Evolutionary conservation across 768 basidiomycete genomes (phyloP).

Genomic region (Ramaria rubella): DNA sequence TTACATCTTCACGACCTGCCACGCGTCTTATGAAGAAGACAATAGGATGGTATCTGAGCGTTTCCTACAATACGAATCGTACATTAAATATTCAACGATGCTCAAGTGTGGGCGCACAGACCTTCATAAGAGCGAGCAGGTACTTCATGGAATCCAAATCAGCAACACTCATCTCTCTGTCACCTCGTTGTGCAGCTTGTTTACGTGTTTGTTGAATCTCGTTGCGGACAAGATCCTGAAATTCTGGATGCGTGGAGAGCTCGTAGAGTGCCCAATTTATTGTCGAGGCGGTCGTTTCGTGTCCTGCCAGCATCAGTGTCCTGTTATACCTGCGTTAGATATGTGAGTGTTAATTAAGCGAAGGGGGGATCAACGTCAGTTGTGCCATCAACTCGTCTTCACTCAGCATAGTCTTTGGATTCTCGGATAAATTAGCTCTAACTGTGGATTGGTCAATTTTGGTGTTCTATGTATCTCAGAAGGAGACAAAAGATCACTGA

Average conservation of each 20-base stretch:
- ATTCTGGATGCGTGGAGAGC: constrained; percentile 31
- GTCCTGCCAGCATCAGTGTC: constrained; percentile 44
- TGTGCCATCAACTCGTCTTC: constrained; percentile 1
- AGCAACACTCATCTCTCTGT: constrained; percentile 27
- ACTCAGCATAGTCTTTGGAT: neutral
- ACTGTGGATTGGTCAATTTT: neutral
- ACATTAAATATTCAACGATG: neutral
- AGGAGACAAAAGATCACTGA: neutral
- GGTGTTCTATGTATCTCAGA: too few species aligned
- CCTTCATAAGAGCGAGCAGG: constrained; percentile 29
- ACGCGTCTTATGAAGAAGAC: constrained; percentile 19
- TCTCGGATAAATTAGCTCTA: constrained; percentile 1
- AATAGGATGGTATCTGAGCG: constrained; percentile 32
- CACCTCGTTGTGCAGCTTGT: neutral
- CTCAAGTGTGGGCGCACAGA: neutral
- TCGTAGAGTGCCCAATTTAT: constrained; percentile 37
- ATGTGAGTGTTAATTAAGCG: neutral
- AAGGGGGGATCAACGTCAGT: neutral
- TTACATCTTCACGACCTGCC: constrained; percentile 35
- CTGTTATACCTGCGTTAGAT: constrained; percentile 18
- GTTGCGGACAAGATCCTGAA: constrained; percentile 33
- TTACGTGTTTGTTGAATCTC: constrained; percentile 28
- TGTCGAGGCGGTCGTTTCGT: constrained; percentile 43
- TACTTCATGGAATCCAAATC: constrained; percentile 39
- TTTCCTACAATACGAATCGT: constrained; percentile 36